A percentile compares a stretch with the other conserved stretches of the same genome.
phyloP scores from a whole-genome alignment of 495 filamentous ascomycete species.

The Lasiosphaeria hispida region DNA sequence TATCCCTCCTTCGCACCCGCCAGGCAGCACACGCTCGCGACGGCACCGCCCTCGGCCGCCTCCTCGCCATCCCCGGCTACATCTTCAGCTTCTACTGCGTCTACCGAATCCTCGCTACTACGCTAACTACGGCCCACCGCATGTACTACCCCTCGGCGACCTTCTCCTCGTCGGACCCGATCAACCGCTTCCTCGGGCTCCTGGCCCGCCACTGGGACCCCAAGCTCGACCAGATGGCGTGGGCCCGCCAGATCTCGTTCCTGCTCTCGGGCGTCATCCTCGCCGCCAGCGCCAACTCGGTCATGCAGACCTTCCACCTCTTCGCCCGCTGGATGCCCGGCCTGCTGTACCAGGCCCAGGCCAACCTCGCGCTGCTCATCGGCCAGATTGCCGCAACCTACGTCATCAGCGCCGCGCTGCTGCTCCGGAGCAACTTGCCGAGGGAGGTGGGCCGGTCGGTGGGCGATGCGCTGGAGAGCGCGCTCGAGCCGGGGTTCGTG shows the following conservation, averaged over 20 bases:
- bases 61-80: slow-evolving; percentile 58
- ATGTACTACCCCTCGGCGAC: slow-evolving; percentile 49
- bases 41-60: slow-evolving; percentile 58
- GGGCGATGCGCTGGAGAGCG: slow-evolving; percentile 66
- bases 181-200: slow-evolving; percentile 72
- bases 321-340: slow-evolving; percentile 67
- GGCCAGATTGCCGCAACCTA: slow-evolving; percentile 77
- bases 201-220: slow-evolving; percentile 71
- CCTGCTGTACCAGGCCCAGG: slow-evolving; percentile 58
- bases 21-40: slow-evolving; percentile 59
- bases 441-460: slow-evolving; percentile 67
- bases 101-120: slow-evolving; percentile 69
- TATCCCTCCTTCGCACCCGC: slow-evolving; percentile 56
- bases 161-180: slow-evolving; percentile 70
- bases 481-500: slow-evolving; percentile 67
- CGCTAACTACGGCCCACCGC: slow-evolving; percentile 58
- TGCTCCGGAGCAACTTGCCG: slow-evolving; percentile 71
- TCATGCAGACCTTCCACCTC: slow-evolving; percentile 71
- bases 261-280: slow-evolving; percentile 75
- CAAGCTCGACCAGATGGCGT: slow-evolving; percentile 64
- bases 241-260: slow-evolving; percentile 76
- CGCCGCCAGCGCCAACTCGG: slow-evolving; percentile 69
- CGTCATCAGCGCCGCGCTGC: slow-evolving; percentile 69
- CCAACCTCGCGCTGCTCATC: slow-evolving; percentile 68
- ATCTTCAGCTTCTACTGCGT: slow-evolving; percentile 72